phyloP scores from a whole-genome alignment of 2,329 filamentous ascomycete genomes.

The Diaporthe citrichinensis region DNA sequence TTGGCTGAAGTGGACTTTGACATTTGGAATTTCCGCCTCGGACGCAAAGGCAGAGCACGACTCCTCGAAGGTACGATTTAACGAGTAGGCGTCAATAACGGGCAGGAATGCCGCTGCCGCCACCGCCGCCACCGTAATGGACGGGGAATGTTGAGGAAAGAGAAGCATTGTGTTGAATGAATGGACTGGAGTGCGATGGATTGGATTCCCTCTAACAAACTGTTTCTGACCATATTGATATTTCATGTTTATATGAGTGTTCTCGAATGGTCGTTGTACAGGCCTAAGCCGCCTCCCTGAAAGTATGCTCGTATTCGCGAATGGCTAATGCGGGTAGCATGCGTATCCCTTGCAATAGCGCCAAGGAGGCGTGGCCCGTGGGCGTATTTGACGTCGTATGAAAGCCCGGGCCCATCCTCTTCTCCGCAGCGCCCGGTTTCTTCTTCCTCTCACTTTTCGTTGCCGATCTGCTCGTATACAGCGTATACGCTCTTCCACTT shows the following conservation, averaged over 20 bases:
- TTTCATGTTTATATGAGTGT: background rate
- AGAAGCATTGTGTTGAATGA: background rate
- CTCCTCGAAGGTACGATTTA: background rate
- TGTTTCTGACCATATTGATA: background rate
- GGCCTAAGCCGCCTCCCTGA: background rate
- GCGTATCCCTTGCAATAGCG: background rate
- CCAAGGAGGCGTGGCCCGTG: background rate
- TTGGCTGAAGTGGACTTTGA: slow-evolving; percentile 3
- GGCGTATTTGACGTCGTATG: slow-evolving; percentile 18
- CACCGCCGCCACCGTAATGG: background rate
- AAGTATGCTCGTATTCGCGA: background rate
- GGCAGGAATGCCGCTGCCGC: background rate
- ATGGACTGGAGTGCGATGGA: background rate
- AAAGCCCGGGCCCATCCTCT: background rate
- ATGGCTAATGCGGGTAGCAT: background rate
- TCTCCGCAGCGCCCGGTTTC: background rate
- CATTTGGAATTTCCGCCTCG: background rate
- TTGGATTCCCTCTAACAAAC: rapidly evolving
- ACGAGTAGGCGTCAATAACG: background rate
- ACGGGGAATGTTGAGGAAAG: background rate
- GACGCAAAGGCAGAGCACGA: slow-evolving; percentile 5
- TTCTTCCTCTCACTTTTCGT: background rate
- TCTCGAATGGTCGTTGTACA: background rate
- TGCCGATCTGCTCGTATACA: background rate
- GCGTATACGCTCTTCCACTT: background rate